Conservation (phyloP, 192 early-diverging fungal species). For the Geranomyces michiganensis region DNA sequence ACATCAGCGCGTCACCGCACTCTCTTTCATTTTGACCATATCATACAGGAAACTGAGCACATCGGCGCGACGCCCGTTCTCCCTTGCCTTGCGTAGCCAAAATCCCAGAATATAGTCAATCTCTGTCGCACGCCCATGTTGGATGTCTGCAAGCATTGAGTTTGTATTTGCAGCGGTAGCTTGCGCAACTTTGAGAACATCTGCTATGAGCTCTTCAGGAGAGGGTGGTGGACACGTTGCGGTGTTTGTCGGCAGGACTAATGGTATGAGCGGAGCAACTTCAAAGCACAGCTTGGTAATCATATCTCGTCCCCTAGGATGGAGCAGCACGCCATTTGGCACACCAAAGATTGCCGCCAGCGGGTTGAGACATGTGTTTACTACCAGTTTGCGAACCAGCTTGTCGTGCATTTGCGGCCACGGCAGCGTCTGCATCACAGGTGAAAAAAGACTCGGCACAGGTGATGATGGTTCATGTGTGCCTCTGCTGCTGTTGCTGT, state of each 20-base stretch:
- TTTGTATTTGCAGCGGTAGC: conserved; percentile 30
- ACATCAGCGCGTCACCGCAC: no score
- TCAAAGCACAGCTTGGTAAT: conserved; percentile 15
- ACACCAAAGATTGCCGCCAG: conserved; percentile 59
- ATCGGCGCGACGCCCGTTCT: background rate
- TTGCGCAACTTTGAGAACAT: conserved; percentile 15
- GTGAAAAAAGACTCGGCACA: background rate
- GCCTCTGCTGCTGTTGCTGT: no score
- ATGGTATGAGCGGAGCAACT: conserved; percentile 16
- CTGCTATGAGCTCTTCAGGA: background rate
- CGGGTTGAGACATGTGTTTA: conserved; percentile 71
- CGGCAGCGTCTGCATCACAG: background rate
- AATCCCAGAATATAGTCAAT: conserved; percentile 37
- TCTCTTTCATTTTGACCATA: conserved; percentile 14
- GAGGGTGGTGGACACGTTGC: background rate
- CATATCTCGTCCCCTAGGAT: background rate
- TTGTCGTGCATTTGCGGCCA: conserved; percentile 1
- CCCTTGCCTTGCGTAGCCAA: conserved; percentile 7
- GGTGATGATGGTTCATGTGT: background rate
- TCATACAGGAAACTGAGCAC: conserved; percentile 14
- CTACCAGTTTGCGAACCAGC: conserved; percentile 52
- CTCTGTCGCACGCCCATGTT: conserved; percentile 26
- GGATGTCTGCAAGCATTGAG: conserved; percentile 32
- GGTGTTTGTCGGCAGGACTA: background rate
- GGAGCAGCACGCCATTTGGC: conserved; percentile 58